Evolutionary conservation across 345 rosid species (phyloP), one percentile per base, ranked within the genome.

Genomic region (Zanthoxylum bungeanum): DNA sequence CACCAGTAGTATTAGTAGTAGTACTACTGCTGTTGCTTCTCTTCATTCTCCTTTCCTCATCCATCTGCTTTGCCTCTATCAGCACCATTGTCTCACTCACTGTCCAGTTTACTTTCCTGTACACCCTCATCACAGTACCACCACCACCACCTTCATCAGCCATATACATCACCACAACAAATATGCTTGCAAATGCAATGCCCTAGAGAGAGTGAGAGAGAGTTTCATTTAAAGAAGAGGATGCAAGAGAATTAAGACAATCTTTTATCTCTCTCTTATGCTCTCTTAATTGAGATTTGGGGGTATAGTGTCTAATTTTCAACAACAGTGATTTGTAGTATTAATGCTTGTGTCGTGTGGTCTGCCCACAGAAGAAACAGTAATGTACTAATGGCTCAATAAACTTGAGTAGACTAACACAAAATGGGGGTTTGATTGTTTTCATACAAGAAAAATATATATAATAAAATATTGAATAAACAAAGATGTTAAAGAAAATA

Each of bases 61-160:
- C 97, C 97, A 87, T 88, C 81, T 79, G 86, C 70, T 93, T 93
- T 30, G 98, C 98, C 59, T 89, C 95, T 31, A 93, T 91, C 68
- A 93, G 77, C 2, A 86, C 78, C 96, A 91, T 88, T 1, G 98
- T 93, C 74, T 93, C 98, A 51, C 64, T 69, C 27, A 91, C 21
- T 2, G 96, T 89, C 96, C 98, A 93, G 73, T 93, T 93, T 4
- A 92, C 97, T 79, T 93, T 93, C 72, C 90, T 86, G 77, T 93
- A 91, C 27, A 91, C 97, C 78, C 97, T 93, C 79, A 76, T 81
- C 55, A 73, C 51, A 69, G 37, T 42, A 24, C 17, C 17, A 25
- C 71, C 49, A 56, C 68, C 79, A 19, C 85, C 84, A 56, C 87
- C 80, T 66, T 85, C 89, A 73, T 88, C 88, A 69, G 87, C 84